Evolutionary conservation across 371 early-diverging fungal genomes (phyloP), one percentile per base, ranked within the genome.

Genomic region (Ecytonucleospora hepatopenaei): DNA sequence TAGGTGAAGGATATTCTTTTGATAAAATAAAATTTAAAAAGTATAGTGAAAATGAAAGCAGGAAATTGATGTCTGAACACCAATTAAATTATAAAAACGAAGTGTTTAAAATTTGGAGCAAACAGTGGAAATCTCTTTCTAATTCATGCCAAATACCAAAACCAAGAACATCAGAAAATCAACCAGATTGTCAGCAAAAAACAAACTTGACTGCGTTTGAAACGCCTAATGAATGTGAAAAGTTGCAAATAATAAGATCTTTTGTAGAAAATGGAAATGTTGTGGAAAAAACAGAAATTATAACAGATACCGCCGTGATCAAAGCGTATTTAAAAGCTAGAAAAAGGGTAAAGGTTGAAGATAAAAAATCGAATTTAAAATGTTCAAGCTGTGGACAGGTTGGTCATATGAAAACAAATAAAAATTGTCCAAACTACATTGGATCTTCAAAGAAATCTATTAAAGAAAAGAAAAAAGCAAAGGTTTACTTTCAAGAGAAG

Each of bases 1-100:
- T 88, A 27, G 95, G 93, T 30, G 94, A 94, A 79, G 96, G 92
- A 16, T 94, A 94, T 76, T 92, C 92, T 80, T 97, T 93, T 78
- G 87, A 96, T 67, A 86, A 91, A 59, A 88, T 90, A 24, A 88
- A 88, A 3, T 89, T 91, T 23, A 75, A 69, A 89, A 94, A 95
- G 79, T 92, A 91, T 75, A 84, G 88, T 30, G 86, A 88, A 15
- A 85, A 48, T 84, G 87, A 34, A 86, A 88, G 73, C 87, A 87
- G 62, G 85, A 65, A 71, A 55, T 67, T 71, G 33, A 67, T 92
- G 19, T 87, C 90, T 23, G 93, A 93, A 67, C 93, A 93, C 76
- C 90, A 91, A 76, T 86, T 87, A 67, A 87, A 89, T 16, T 94
- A 94, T 77, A 81, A 84, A 65, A 88, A 88, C 70, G 93, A 94